A percentile compares a stretch with the other conserved stretches of the same genome.
Conservation (phyloP, 2,329 filamentous ascomycete genomes). For the Seiridium cupressi region DNA sequence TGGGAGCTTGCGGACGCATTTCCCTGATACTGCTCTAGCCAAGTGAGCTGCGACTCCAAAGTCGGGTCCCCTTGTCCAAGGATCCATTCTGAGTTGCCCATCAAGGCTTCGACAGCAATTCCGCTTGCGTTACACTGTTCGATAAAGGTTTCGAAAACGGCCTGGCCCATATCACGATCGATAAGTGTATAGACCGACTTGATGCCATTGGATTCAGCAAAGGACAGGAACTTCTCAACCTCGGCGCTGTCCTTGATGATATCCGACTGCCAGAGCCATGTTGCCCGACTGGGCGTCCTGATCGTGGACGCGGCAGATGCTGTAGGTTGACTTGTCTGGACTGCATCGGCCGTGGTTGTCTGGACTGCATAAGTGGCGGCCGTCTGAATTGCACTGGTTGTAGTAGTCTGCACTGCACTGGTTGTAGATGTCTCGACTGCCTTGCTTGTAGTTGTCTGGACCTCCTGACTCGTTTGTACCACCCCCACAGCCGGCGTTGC, state of each 20-base stretch:
- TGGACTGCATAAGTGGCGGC: neutral
- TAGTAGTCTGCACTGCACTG: neutral
- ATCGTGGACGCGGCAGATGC: neutral
- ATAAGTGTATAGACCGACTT: constrained; percentile 1
- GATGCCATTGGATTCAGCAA: constrained; percentile 5
- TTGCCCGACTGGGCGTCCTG: neutral
- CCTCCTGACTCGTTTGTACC: neutral
- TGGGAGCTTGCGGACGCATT: neutral
- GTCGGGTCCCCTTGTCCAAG: constrained; percentile 1
- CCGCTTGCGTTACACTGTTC: constrained; percentile 3
- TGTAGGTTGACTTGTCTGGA: neutral
- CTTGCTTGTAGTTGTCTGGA: neutral
- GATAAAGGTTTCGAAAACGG: constrained; percentile 2
- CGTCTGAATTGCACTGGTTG: neutral
- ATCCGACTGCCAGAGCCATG: constrained; percentile 7
- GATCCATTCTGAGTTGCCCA: constrained; percentile 6
- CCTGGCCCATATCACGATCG: constrained; percentile 3
- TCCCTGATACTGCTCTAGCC: constrained; percentile 8
- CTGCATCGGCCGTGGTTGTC: neutral
- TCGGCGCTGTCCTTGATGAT: constrained; percentile 4
- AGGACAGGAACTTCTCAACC: constrained; percentile 4
- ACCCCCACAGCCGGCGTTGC: neutral
- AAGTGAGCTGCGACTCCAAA: neutral
- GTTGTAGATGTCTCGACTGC: neutral
- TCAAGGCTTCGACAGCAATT: constrained; percentile 5